A percentile compares a stretch with the other conserved stretches of the same genome.
Conservation (phyloP, 345 rosid species). For the Lumnitzera littorea region DNA sequence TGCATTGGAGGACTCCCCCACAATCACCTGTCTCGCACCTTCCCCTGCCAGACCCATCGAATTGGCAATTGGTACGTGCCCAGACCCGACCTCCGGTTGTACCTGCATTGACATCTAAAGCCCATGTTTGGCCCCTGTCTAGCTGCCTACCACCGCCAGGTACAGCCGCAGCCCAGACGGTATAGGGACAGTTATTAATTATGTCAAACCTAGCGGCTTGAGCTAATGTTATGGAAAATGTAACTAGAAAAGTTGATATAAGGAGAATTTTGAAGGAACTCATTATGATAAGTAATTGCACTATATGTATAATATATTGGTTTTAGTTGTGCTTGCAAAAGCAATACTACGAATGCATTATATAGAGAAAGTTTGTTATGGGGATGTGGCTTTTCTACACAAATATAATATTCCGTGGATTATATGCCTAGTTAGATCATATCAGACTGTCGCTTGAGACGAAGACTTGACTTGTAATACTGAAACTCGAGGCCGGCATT, state of each 20-base stretch:
- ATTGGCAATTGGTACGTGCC: constrained; percentile 23
- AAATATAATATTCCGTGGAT: too few species aligned
- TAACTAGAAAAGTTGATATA: constrained; percentile 2
- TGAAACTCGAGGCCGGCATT: too few species aligned
- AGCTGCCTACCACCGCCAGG: constrained; percentile 23
- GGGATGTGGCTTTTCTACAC: too few species aligned
- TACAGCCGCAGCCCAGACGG: constrained; percentile 21
- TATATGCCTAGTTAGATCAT: too few species aligned
- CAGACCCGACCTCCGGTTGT: constrained; percentile 13
- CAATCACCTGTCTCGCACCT: constrained; percentile 24
- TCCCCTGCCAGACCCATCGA: constrained; percentile 21
- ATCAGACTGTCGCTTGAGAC: too few species aligned
- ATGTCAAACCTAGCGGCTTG: constrained; percentile 14
- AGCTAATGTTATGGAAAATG: not conserved
- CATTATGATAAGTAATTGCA: constrained; percentile 1
- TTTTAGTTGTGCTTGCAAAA: too few species aligned
- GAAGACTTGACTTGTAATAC: too few species aligned
- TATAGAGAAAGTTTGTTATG: too few species aligned
- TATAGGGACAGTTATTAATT: constrained; percentile 19
- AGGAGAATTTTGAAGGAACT: constrained; percentile 1
- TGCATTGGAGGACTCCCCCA: constrained; percentile 13
- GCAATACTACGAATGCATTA: too few species aligned
- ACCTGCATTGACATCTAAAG: constrained; percentile 8
- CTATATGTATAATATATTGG: not conserved
- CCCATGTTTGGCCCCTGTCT: constrained; percentile 15